A percentile compares a stretch with the other conserved stretches of the same genome.
phyloP scores from a whole-genome alignment of 2,329 filamentous ascomycete species.

The Penicillium sp. region DNA sequence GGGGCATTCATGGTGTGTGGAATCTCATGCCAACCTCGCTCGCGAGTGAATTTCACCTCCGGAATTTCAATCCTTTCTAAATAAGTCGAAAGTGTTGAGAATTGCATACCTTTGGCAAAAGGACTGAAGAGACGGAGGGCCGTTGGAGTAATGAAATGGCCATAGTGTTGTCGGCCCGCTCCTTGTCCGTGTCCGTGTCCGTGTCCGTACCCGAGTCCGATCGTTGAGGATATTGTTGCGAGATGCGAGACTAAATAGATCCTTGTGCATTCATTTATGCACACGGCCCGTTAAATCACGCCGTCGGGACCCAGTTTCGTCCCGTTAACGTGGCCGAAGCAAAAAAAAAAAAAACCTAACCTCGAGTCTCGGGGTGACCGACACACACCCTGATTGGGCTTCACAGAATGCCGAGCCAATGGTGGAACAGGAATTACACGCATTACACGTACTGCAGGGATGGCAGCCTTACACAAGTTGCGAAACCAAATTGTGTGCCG shows the following conservation, averaged over 20 bases:
- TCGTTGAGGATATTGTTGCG: not conserved
- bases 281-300: not conserved
- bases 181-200: not conserved
- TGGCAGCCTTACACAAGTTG: too few species aligned
- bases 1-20: too few species aligned
- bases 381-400: constrained; percentile 2
- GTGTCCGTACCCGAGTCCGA: not conserved
- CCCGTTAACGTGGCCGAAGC: not conserved
- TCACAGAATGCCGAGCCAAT: not conserved
- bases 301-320: not conserved
- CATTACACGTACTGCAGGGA: too few species aligned
- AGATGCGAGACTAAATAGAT: not conserved
- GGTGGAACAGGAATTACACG: not conserved
- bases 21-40: too few species aligned
- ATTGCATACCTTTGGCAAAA: too few species aligned
- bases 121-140: not conserved
- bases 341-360: not conserved
- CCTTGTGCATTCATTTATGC: not conserved
- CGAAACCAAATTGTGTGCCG: too few species aligned
- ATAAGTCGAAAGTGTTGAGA: too few species aligned
- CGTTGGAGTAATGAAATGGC: not conserved
- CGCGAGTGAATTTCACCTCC: too few species aligned
- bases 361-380: not conserved
- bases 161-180: not conserved
- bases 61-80: too few species aligned